A percentile compares a stretch with the other conserved stretches of the same genome.
These are phyloP conservation scores for Ascoidea rubescens DNA, from an alignment of 805 yeast species.

Conservation along the genomic window DNA sequence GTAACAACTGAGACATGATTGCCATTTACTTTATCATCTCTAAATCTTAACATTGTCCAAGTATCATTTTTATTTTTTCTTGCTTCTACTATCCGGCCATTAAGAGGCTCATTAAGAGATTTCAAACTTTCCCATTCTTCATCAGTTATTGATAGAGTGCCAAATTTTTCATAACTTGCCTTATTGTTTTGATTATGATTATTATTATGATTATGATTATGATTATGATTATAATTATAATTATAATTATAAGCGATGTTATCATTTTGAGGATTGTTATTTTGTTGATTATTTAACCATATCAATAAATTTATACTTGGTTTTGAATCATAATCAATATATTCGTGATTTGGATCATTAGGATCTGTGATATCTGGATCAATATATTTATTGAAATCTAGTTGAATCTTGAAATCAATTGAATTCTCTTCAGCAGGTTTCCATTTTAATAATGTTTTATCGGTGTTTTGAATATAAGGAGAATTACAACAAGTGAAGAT, in stretches of 20 bases:
- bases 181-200: too few relatives aligned
- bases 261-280: too few relatives aligned
- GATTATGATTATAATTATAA: too few relatives aligned
- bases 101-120: conserved; percentile 60
- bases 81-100: conserved; percentile 83
- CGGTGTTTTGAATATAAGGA: conserved; percentile 84
- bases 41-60: conserved; percentile 79
- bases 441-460: conserved; percentile 81
- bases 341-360: conserved; percentile 56
- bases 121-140: conserved; percentile 76
- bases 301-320: conserved; percentile 58
- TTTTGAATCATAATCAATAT: conserved; percentile 66
- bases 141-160: conserved; percentile 44
- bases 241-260: too few relatives aligned
- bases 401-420: conserved; percentile 65
- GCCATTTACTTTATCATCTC: conserved; percentile 87
- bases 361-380: conserved; percentile 47
- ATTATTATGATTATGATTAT: too few relatives aligned
- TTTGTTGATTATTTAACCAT: conserved; percentile 54
- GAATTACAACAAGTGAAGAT: conserved; percentile 85
- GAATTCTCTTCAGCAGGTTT: conserved; percentile 94
- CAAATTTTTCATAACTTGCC: conserved; percentile 46
- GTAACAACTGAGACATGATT: conserved; percentile 73
- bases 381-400: conserved; percentile 42
- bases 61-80: conserved; percentile 45